phyloP scores from a whole-genome alignment of 257 asterid genomes.

The Nicotiana benthamiana region DNA sequence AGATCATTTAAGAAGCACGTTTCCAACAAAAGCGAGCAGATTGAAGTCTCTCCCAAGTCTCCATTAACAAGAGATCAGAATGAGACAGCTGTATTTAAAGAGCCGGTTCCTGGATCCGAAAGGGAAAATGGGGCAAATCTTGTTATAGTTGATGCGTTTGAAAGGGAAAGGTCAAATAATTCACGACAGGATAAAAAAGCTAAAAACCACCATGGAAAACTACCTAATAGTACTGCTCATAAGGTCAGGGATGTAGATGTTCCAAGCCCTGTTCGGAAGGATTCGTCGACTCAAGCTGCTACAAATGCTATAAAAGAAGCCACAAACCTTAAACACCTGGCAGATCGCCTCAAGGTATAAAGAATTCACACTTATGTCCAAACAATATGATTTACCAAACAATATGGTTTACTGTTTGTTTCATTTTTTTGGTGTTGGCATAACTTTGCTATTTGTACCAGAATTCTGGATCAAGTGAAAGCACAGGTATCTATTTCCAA shows the following conservation, averaged over 20 bases:
- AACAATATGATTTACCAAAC: neutral
- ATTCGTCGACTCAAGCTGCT: constrained; percentile 82
- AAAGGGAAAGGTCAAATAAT: constrained; percentile 32
- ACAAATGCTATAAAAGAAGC: constrained; percentile 87
- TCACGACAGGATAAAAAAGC: constrained; percentile 44
- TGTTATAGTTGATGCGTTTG: constrained; percentile 32
- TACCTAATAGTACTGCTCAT: constrained; percentile 33
- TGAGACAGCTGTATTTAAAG: constrained; percentile 32
- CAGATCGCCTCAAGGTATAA: constrained; percentile 87
- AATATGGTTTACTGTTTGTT: constrained; percentile 13
- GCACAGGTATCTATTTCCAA: constrained; percentile 71
- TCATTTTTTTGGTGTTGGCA: neutral
- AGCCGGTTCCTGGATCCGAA: constrained; percentile 46
- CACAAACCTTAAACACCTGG: constrained; percentile 86
- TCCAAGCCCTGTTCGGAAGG: constrained; percentile 79
- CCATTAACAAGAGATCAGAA: constrained; percentile 53
- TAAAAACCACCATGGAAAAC: constrained; percentile 45
- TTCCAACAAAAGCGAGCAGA: constrained; percentile 30
- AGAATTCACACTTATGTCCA: neutral
- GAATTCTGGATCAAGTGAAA: constrained; percentile 80
- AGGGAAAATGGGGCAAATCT: constrained; percentile 43
- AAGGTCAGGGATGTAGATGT: constrained; percentile 54
- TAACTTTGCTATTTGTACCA: constrained; percentile 27
- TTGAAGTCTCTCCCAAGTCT: constrained; percentile 48
- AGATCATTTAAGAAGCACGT: constrained; percentile 37